Conservation (phyloP, 805 yeast genomes). For the Pichia occidentalis region DNA sequence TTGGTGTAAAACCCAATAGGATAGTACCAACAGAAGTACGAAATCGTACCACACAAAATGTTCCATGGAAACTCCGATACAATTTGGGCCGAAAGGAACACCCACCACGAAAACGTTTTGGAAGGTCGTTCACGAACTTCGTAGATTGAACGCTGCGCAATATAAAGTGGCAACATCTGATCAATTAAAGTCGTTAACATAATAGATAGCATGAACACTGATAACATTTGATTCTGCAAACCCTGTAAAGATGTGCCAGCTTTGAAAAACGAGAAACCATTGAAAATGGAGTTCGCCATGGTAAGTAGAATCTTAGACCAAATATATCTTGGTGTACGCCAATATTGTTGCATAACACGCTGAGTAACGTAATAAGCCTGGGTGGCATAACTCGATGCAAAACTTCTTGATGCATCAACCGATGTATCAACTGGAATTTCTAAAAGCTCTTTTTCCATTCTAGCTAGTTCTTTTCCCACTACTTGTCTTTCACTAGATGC, state of each 20-base stretch:
- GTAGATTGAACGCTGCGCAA: constrained; percentile 55
- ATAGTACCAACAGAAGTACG: constrained; percentile 61
- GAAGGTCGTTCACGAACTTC: constrained; percentile 73
- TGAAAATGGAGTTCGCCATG: constrained; percentile 48
- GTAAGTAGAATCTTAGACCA: constrained; percentile 53
- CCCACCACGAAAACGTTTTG: constrained; percentile 60
- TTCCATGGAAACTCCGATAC: constrained; percentile 65
- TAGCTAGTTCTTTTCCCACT: constrained; percentile 52
- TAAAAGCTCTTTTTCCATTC: constrained; percentile 55
- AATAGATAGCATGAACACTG: constrained; percentile 62
- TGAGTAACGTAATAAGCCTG: constrained; percentile 41
- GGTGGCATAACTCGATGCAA: constrained; percentile 38
- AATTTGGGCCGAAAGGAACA: constrained; percentile 56
- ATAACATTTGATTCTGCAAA: constrained; percentile 76
- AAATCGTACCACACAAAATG: constrained; percentile 52
- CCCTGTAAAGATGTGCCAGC: constrained; percentile 58
- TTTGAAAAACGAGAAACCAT: constrained; percentile 64
- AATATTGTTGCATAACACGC: constrained; percentile 53
- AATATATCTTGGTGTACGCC: constrained; percentile 57
- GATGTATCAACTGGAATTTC: constrained; percentile 29
- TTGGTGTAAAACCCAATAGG: constrained; percentile 62
- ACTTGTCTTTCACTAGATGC: constrained; percentile 55
- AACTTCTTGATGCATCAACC: constrained; percentile 32
- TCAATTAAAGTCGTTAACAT: constrained; percentile 50
- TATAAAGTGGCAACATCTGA: constrained; percentile 58